phyloP scores from a whole-genome alignment of 108 stramenopile genomes.

The Cyclostephanos tholiformis region DNA sequence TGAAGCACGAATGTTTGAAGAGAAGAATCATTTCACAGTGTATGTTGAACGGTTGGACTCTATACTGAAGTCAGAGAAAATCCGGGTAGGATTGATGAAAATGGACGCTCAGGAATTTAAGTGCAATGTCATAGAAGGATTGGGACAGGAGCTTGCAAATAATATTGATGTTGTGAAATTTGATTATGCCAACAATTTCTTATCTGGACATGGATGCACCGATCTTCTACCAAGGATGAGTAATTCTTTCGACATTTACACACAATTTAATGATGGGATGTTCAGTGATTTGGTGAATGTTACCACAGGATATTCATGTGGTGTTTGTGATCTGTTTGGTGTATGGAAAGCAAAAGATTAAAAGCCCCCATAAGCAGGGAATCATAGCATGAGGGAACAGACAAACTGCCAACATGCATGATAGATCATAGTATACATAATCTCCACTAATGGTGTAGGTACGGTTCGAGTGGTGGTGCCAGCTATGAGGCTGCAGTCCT shows the following conservation, averaged over 20 bases:
- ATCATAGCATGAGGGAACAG: too few relatives aligned
- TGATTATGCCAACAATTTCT: conserved; percentile 12
- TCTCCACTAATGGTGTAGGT: too few relatives aligned
- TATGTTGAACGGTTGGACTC: conserved; percentile 28
- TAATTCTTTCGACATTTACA: conserved; percentile 1
- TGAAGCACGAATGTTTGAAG: background rate
- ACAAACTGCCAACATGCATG: too few relatives aligned
- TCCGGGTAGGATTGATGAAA: conserved; percentile 22
- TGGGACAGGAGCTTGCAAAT: conserved; percentile 25
- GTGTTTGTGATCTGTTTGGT: too few relatives aligned
- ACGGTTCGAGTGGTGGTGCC: too few relatives aligned
- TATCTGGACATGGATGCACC: conserved; percentile 13
- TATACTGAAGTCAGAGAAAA: conserved; percentile 1
- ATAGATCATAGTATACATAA: background rate
- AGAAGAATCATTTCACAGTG: background rate
- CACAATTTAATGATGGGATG: background rate
- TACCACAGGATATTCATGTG: too few relatives aligned
- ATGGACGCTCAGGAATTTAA: conserved; percentile 45
- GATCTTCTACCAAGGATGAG: conserved; percentile 11
- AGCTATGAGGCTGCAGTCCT: too few relatives aligned
- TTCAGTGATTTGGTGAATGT: background rate
- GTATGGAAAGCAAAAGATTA: too few relatives aligned
- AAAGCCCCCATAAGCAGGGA: too few relatives aligned
- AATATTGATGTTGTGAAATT: conserved; percentile 27
- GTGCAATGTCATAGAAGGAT: conserved; percentile 32